Percentiles rank a stretch among this genome's conserved stretches.
Evolutionary conservation across 83 land plant species (phyloP).

Genomic region (Picea abies): DNA sequence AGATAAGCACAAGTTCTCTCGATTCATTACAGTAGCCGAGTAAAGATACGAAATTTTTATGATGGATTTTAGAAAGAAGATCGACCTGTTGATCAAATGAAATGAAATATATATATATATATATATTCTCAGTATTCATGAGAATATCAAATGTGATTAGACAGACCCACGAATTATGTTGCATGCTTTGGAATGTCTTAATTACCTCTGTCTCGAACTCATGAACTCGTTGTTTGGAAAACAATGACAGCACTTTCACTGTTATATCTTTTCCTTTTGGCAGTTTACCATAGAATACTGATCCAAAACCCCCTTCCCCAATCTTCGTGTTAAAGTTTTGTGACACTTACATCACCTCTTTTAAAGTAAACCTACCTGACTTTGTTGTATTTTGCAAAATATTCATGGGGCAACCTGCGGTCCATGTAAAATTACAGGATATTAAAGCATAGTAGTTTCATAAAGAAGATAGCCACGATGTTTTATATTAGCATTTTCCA

Average conservation of each 20-base stretch:
- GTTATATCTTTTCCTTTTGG: neutral
- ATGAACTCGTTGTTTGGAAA: too few relatives aligned
- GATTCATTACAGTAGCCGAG: neutral
- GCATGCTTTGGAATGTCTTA: too few relatives aligned
- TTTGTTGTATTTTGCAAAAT: neutral
- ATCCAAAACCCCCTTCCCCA: slow-evolving; percentile 8
- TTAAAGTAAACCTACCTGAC: neutral
- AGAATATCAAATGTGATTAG: too few relatives aligned
- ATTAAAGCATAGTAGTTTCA: neutral
- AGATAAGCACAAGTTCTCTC: neutral
- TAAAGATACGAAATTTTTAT: too few relatives aligned
- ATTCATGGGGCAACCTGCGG: neutral
- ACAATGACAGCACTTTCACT: neutral
- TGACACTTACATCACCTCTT: neutral
- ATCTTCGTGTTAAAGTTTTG: neutral
- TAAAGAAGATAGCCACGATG: too few relatives aligned
- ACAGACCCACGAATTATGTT: too few relatives aligned
- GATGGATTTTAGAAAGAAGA: too few relatives aligned
- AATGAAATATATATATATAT: too few relatives aligned
- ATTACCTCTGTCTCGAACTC: too few relatives aligned
- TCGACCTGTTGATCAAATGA: too few relatives aligned
- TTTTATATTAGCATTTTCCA: neutral
- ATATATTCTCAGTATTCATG: too few relatives aligned
- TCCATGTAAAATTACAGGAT: neutral
- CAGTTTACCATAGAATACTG: neutral